Evolutionary conservation across 1,284 basidiomycete genomes (phyloP).

Genomic region (Puccinia sorghi): DNA sequence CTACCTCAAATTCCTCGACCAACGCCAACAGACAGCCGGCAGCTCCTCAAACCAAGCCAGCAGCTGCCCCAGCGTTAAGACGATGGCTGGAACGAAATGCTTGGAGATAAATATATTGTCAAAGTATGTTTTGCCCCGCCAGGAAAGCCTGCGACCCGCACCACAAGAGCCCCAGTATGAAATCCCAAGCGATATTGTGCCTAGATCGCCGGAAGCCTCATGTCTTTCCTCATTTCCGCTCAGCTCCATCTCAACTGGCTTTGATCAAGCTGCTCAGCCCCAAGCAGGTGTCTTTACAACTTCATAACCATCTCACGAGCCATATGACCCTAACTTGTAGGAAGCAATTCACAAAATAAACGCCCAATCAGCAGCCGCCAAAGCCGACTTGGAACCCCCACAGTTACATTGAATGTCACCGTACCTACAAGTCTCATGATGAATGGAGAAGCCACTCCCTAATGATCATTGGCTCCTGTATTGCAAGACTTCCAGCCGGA

Average conservation of each 20-base stretch:
- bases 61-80: too few relatives aligned
- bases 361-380: conserved; percentile 3
- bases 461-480: too few relatives aligned
- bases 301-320: neutral
- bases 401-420: too few relatives aligned
- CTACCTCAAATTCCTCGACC: conserved; percentile 53
- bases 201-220: conserved; percentile 6
- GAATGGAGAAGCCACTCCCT: too few relatives aligned
- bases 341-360: conserved; percentile 2
- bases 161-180: neutral
- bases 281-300: conserved; percentile 12
- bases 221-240: conserved; percentile 41
- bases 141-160: neutral
- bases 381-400: neutral
- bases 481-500: too few relatives aligned
- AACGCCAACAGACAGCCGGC: conserved; percentile 51
- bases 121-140: conserved; percentile 36
- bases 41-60: too few relatives aligned
- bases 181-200: neutral
- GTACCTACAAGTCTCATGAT: too few relatives aligned
- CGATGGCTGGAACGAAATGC: conserved; percentile 46
- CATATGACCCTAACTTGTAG: neutral
- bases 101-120: conserved; percentile 38
- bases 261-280: conserved; percentile 13
- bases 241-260: neutral